Evolutionary conservation across 495 filamentous ascomycete species (phyloP), one percentile per base, ranked within the genome.

Genomic region (Tuber brumale): DNA sequence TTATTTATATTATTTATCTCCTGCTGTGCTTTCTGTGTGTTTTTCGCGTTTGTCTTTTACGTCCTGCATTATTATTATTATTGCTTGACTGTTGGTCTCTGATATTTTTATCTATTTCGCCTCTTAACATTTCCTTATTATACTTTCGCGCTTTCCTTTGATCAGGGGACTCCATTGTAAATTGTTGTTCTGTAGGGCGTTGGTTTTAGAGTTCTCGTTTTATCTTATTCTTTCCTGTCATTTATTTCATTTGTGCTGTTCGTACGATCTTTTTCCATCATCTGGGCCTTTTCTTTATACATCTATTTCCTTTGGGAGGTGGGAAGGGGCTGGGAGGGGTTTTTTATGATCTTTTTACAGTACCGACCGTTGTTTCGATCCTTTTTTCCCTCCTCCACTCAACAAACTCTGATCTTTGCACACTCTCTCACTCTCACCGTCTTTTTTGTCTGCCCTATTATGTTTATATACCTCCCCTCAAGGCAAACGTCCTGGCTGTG

Each of bases 21-120:
- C 35, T 41, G 35, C 45, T 45, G 35, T 72, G 61, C 46, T 27
- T 70, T 74, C 70, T 77, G 48, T 77, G 70, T 51, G 51, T 10
- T 42, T 77, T 72, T 72, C 73, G 46, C 35, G 43, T 69, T 74
- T 31, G n/a, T 31, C 6, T 42, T 77, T 48, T 77, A 73, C 69
- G 46, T 57, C 66, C 71, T 77, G 75, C 71, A 70, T 79, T 78
- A 66, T 76, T 21, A 77, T 75, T 75, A 4, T 4, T 39, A n/a
- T n/a, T n/a, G 45, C 72, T 37, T 42, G 51, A 27, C 37, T 27
- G 57, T 31, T 31, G 57, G 51, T 57, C n/a, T 27, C 10, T 57
- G 10, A 10, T 31, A 57, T 57, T 57, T 57, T 57, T 57, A 57
- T 31, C 31, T 27, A 31, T 66, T 66, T 66, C 23, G 57, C n/a